Base-by-base conservation (phyloP, 495 filamentous ascomycete species). In the Neurospora sp. region DNA sequence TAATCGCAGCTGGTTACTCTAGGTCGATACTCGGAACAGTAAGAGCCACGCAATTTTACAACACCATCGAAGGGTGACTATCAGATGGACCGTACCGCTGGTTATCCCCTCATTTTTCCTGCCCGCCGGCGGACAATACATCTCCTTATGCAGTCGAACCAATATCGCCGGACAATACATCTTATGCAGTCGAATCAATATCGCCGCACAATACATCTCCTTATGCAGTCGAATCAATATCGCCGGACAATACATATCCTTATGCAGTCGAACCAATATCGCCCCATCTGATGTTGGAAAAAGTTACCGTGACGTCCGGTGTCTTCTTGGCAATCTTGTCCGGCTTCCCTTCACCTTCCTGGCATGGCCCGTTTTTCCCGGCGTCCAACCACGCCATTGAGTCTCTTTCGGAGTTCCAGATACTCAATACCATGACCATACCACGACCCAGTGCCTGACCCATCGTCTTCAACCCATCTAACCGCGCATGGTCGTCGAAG, bases 351-450 rank as follows among this genome's bases (percentile, higher is more conserved):
- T 86, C 82, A 20, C 85, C 84, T 3, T 81, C 85, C 73, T 85
- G 88, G 77, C 90, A 92, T 38, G 90, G 89, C 4, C 90, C 90
- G 23, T 86, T 82, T 46, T 75, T 80, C 8, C 81, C 83, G 54
- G 83, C 81, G 76, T 92, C 90, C 14, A 92, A 79, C 89, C 90
- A 92, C 54, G 84, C 83, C 90, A 91, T 91, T 78, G 84, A 86
- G 2, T 81, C 80, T n/a, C 83, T 81, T 18, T 80, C 78, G 71
- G 89, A 88, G 80, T 87, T 88, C 90, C 90, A 92, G 72, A 92
- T 85, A 74, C 84, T 87, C 75, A 92, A 86, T 2, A 86, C 83
- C n/a, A 92, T 78, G 2, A 91, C 89, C 90, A 93, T 92, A 3
- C 90, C 90, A 0, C 88, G 78, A 0, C 73, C 81, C 40, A 93